A percentile compares a stretch with the other conserved stretches of the same genome.
These are phyloP conservation scores for Gossypium schwendimanii DNA, from an alignment of 441 rosid genomes.

Conservation along the genomic window DNA sequence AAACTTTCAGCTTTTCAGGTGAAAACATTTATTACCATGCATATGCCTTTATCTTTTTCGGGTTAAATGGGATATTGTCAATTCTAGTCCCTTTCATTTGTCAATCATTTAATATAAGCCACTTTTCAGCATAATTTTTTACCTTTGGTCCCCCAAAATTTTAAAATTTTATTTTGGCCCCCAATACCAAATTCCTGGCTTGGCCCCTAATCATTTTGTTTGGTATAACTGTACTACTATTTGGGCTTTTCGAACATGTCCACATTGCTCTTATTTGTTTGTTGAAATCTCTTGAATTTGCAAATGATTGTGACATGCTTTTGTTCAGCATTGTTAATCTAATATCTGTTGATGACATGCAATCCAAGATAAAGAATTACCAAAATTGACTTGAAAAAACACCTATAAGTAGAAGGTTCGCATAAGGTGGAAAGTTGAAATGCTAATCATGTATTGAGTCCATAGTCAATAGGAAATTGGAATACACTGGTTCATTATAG, in stretches of 20 bases:
- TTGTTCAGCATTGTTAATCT: background rate
- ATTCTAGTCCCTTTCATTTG: too few species aligned
- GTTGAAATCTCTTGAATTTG: background rate
- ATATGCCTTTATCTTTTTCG: background rate
- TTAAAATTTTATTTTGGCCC: too few species aligned
- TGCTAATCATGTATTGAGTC: background rate
- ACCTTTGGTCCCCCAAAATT: too few species aligned
- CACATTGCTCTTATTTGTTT: too few species aligned
- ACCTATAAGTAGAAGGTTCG: background rate
- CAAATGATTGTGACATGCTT: background rate
- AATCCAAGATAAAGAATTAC: background rate
- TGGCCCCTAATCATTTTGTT: background rate
- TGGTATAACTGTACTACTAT: background rate
- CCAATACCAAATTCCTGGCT: too few species aligned
- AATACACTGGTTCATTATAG: background rate
- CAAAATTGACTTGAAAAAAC: background rate
- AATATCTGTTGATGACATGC: background rate
- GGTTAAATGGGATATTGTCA: too few species aligned
- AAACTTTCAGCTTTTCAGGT: conserved; percentile 95
- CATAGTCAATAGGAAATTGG: background rate
- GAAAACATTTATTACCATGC: conserved; percentile 7
- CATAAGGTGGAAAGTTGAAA: background rate
- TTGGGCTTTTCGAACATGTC: background rate
- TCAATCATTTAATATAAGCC: too few species aligned
- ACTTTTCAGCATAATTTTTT: too few species aligned